A percentile compares a stretch with the other conserved stretches of the same genome.
Evolutionary conservation across 805 yeast species (phyloP).

Genomic region (Kodamaea hsintzibuensis): DNA sequence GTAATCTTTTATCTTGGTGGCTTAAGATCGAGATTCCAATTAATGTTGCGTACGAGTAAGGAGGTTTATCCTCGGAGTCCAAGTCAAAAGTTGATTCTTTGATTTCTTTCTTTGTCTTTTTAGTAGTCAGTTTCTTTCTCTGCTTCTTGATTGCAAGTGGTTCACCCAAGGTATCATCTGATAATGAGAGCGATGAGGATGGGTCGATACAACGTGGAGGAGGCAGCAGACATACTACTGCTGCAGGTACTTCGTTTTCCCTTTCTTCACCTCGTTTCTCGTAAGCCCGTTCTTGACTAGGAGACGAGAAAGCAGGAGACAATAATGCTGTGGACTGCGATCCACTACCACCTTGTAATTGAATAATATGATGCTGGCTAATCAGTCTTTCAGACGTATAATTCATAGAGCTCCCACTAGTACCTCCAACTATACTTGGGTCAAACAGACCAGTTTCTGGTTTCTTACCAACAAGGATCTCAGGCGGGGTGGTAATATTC

Average conservation of each 20-base stretch:
- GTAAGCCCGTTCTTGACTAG: slow-evolving; percentile 28
- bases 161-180: slow-evolving; percentile 10
- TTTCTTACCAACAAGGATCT: slow-evolving; percentile 10
- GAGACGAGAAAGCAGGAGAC: slow-evolving; percentile 51
- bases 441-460: slow-evolving; percentile 18
- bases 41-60: slow-evolving; percentile 89
- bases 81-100: slow-evolving; percentile 45
- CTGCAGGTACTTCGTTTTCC: not conserved
- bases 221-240: slow-evolving; percentile 12
- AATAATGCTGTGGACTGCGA: slow-evolving; percentile 18
- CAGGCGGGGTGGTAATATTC: slow-evolving; percentile 42
- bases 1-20: slow-evolving; percentile 53
- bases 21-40: slow-evolving; percentile 91
- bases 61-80: slow-evolving; percentile 73
- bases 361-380: not conserved
- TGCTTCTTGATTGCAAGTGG: slow-evolving; percentile 19
- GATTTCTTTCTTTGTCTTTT: slow-evolving; percentile 21
- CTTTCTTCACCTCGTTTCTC: not conserved
- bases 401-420: not conserved
- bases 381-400: not conserved
- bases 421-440: slow-evolving; percentile 18
- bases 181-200: slow-evolving; percentile 14
- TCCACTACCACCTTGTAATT: not conserved
- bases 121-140: slow-evolving; percentile 21
- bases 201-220: slow-evolving; percentile 17